phyloP scores from a whole-genome alignment of 768 basidiomycete genomes.

The Macrolepiota albuminosa region DNA sequence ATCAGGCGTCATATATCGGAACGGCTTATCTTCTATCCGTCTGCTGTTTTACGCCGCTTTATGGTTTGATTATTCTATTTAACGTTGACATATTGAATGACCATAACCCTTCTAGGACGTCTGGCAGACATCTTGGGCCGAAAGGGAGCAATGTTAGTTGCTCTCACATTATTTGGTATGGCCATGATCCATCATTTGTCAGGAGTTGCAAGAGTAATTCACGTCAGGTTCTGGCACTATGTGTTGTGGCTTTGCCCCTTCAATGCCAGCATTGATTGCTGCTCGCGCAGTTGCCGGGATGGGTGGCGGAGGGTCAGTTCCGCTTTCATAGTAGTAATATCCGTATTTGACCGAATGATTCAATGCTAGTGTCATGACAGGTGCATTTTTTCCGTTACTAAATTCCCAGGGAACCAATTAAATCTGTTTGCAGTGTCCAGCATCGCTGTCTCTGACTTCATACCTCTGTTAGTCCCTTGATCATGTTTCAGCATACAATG shows the following conservation, averaged over 20 bases:
- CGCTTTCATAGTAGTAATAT: slow-evolving; percentile 16
- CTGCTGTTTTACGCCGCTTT: slow-evolving; percentile 88
- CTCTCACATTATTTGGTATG: slow-evolving; percentile 77
- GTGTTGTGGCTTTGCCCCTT: slow-evolving; percentile 80
- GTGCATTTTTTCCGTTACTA: slow-evolving; percentile 29
- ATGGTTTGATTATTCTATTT: slow-evolving; percentile 47
- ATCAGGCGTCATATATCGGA: slow-evolving; percentile 82
- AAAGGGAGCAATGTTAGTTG: slow-evolving; percentile 83
- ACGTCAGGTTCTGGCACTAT: slow-evolving; percentile 72
- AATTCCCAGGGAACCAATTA: slow-evolving; percentile 19
- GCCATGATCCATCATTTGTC: slow-evolving; percentile 4
- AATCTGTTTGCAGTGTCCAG: slow-evolving; percentile 57
- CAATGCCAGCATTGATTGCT: slow-evolving; percentile 77
- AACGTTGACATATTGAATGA: slow-evolving; percentile 9
- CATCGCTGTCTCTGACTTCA: slow-evolving; percentile 82
- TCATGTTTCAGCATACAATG: slow-evolving; percentile 4
- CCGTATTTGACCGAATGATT: slow-evolving; percentile 20
- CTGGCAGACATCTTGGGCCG: slow-evolving; percentile 83
- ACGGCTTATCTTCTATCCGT: slow-evolving; percentile 84
- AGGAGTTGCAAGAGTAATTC: slow-evolving; percentile 7
- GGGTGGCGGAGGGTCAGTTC: slow-evolving; percentile 83
- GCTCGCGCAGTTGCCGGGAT: slow-evolving; percentile 86
- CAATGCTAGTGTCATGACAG: slow-evolving; percentile 74
- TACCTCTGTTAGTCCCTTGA: slow-evolving; percentile 64
- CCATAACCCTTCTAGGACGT: slow-evolving; percentile 48